Evolutionary conservation across 202 grass and related monocot species (phyloP).

Genomic region (Eragrostis tef): DNA sequence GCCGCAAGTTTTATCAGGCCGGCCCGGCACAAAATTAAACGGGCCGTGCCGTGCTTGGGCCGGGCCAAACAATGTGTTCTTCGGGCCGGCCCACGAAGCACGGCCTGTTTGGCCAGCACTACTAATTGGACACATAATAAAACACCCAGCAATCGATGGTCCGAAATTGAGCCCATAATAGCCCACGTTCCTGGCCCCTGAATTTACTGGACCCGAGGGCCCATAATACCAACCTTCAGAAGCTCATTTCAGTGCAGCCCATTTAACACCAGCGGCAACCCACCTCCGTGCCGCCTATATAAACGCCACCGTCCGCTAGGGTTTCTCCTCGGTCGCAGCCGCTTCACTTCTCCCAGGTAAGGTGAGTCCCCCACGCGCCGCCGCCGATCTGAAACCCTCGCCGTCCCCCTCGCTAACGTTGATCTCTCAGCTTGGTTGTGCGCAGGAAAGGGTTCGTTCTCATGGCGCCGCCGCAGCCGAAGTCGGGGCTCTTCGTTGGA

Average conservation of each 20-base stretch:
- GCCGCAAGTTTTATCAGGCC: no score
- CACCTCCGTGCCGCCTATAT: conserved; percentile 29
- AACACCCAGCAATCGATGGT: background rate
- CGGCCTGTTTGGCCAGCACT: no score
- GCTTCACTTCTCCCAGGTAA: conserved; percentile 57
- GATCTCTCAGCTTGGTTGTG: background rate
- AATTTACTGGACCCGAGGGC: no score
- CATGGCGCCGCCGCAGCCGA: conserved; percentile 67
- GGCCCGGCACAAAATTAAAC: no score
- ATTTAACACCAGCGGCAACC: background rate
- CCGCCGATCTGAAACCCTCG: conserved; percentile 53
- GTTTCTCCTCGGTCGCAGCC: conserved; percentile 46
- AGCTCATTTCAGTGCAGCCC: conserved; percentile 7
- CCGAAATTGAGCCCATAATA: background rate
- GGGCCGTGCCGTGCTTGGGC: no score
- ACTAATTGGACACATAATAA: no score
- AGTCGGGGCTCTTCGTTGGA: conserved; percentile 70
- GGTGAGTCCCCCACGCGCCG: conserved; percentile 14
- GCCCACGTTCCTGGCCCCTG: background rate
- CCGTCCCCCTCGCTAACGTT: background rate
- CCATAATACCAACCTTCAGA: no score
- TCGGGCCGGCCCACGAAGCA: no score
- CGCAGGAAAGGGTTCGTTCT: conserved; percentile 52
- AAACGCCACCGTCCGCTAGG: background rate
- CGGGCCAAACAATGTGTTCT: no score